A percentile compares a stretch with the other conserved stretches of the same genome.
phyloP scores from a whole-genome alignment of 805 yeast genomes.

The Yamadazyma sp. region DNA sequence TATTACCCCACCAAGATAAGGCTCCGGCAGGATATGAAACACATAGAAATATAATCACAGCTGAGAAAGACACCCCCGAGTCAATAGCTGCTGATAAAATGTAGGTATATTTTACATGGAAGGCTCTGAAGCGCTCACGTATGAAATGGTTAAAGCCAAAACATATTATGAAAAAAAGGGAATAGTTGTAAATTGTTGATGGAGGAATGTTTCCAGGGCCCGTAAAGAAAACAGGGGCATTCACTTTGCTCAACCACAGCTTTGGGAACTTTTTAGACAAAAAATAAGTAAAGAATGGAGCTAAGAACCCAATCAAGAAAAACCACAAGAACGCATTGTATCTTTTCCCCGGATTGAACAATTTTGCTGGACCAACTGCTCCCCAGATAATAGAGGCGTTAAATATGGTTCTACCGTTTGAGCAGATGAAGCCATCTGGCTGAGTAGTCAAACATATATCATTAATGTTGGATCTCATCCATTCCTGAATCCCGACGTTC shows the following conservation, averaged over 20 bases:
- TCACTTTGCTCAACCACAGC: constrained; percentile 4
- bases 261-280: constrained; percentile 40
- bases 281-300: constrained; percentile 36
- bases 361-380: constrained; percentile 23
- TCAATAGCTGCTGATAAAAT: constrained; percentile 44
- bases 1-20: constrained; percentile 67
- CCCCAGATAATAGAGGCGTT: constrained; percentile 44
- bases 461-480: constrained; percentile 29
- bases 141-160: constrained; percentile 32
- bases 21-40: constrained; percentile 14
- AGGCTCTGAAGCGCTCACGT: constrained; percentile 21
- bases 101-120: constrained; percentile 37
- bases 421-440: constrained; percentile 35
- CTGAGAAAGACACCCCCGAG: constrained; percentile 40
- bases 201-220: constrained; percentile 65
- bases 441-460: constrained; percentile 27
- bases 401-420: constrained; percentile 38
- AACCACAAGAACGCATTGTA: constrained; percentile 31
- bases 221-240: constrained; percentile 31
- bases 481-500: constrained; percentile 26
- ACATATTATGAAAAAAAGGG: constrained; percentile 31
- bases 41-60: constrained; percentile 37
- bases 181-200: constrained; percentile 65
- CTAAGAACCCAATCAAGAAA: constrained; percentile 34
- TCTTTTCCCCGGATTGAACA: constrained; percentile 8